These are phyloP conservation scores for Pichia pseudocactophila DNA, from an alignment of 805 yeast species.

Conservation along the genomic window DNA sequence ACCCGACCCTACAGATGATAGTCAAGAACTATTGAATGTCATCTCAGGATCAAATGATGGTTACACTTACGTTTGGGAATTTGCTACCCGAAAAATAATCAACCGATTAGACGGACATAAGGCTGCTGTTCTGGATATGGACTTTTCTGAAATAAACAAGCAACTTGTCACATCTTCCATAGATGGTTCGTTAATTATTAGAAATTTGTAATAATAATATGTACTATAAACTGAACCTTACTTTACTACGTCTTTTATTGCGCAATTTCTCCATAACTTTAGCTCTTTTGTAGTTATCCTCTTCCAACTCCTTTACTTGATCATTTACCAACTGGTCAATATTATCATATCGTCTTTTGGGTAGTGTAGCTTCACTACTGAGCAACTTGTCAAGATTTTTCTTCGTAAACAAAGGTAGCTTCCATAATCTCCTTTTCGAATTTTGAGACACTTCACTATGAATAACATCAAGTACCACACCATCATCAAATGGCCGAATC, in stretches of 20 bases:
- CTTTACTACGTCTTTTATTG: constrained; percentile 12
- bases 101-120: constrained; percentile 50
- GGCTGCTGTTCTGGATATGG: constrained; percentile 55
- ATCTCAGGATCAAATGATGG: constrained; percentile 58
- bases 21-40: constrained; percentile 24
- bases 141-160: constrained; percentile 27
- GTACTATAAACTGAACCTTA: constrained; percentile 13
- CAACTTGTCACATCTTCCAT: constrained; percentile 41
- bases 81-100: constrained; percentile 37
- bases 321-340: constrained; percentile 5
- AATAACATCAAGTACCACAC: constrained; percentile 10
- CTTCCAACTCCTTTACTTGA: background rate
- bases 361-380: constrained; percentile 16
- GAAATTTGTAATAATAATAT: constrained; percentile 22
- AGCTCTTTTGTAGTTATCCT: constrained; percentile 7
- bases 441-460: constrained; percentile 12
- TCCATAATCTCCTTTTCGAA: constrained; percentile 24
- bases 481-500: constrained; percentile 2
- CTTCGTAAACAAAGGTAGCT: constrained; percentile 29
- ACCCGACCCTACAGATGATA: constrained; percentile 28
- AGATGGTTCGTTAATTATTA: constrained; percentile 48
- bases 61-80: constrained; percentile 53
- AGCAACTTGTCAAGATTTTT: constrained; percentile 23
- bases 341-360: constrained; percentile 8
- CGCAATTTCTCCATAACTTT: constrained; percentile 9